Evolutionary conservation across 768 basidiomycete genomes (phyloP), one percentile per base, ranked within the genome.

Genomic region (Clitopilus passeckerianus): DNA sequence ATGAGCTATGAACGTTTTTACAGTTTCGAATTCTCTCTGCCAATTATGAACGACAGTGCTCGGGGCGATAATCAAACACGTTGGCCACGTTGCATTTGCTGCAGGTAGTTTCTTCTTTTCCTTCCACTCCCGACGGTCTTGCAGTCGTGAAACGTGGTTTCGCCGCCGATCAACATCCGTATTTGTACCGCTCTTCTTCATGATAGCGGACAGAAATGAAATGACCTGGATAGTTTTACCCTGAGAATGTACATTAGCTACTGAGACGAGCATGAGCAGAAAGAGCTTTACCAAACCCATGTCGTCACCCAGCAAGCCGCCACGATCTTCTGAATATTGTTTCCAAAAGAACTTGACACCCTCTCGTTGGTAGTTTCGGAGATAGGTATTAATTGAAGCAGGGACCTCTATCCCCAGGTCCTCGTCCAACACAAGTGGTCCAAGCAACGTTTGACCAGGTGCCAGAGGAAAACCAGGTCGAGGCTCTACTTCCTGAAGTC

Each of bases 181-280:
- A 6, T 65, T 66, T 37, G 85, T 77, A 0, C 93, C 93, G 1
- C 76, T 71, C 71, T 96, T 96, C 61, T 80, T 75, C 95, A 97
- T 96, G 59, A 98, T 90, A 0, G 95, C 95, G 0, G 93, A 89
- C 1, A 98, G 80, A 67, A 94, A 91, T 0, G 89, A 82, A 50
- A 95, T 91, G 23, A 94, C 88, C 71, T 98, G 96, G 20, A 98
- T 94, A 0, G 96, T 98, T 81, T 98, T 98, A 2, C 89, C 96
- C 79, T 76, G 15, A 52, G 22, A 1, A 46, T 56, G 55, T 30
- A 16, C 16, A 34, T 20, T 60, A 34, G 23, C 18, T 43, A 56
- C 23, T 52, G 53, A 23, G 34, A 33, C 16, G 33, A 41, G 37
- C 34, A 58, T 22, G 57, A 55, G 30, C 24, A 59, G 52, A 16